phyloP scores from a whole-genome alignment of 1,284 basidiomycete species.

The Xanthoconium separans region DNA sequence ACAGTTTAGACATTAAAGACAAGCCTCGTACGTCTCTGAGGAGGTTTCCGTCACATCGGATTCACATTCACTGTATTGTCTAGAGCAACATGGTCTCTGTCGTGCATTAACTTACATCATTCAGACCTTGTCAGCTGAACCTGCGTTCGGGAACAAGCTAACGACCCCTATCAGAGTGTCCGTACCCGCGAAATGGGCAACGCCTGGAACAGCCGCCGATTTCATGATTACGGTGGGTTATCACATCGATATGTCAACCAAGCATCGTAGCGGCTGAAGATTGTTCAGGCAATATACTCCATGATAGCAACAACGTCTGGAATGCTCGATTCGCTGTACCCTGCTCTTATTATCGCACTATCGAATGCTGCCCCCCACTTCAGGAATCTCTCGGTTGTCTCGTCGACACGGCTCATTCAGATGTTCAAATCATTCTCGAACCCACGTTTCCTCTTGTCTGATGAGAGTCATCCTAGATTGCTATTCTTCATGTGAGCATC shows the following conservation, averaged over 20 bases:
- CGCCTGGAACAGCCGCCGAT: constrained; percentile 75
- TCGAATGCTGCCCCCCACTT: constrained; percentile 88
- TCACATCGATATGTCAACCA: neutral
- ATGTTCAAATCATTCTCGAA: constrained; percentile 89
- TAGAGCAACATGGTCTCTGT: constrained; percentile 89
- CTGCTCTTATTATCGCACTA: constrained; percentile 86
- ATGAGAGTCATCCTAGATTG: constrained; percentile 91
- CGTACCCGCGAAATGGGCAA: constrained; percentile 73
- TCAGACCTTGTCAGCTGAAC: constrained; percentile 87
- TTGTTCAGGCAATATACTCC: constrained; percentile 74
- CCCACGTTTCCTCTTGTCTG: constrained; percentile 85
- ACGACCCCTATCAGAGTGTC: constrained; percentile 60
- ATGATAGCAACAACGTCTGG: constrained; percentile 89
- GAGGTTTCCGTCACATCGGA: constrained; percentile 4
- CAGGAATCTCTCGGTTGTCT: constrained; percentile 75
- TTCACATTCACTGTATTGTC: constrained; percentile 16
- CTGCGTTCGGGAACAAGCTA: constrained; percentile 69
- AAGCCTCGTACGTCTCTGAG: constrained; percentile 68
- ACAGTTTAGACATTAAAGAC: constrained; percentile 83
- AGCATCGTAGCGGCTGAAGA: constrained; percentile 7
- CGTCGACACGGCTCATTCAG: constrained; percentile 82
- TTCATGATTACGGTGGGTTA: constrained; percentile 80
- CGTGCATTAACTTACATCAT: constrained; percentile 89
- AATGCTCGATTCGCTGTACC: constrained; percentile 79
- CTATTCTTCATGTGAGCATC: constrained; percentile 79